Evolutionary conservation across 2,329 filamentous ascomycete genomes (phyloP), one percentile per base, ranked within the genome.

Genomic region (Davidsoniella australis): DNA sequence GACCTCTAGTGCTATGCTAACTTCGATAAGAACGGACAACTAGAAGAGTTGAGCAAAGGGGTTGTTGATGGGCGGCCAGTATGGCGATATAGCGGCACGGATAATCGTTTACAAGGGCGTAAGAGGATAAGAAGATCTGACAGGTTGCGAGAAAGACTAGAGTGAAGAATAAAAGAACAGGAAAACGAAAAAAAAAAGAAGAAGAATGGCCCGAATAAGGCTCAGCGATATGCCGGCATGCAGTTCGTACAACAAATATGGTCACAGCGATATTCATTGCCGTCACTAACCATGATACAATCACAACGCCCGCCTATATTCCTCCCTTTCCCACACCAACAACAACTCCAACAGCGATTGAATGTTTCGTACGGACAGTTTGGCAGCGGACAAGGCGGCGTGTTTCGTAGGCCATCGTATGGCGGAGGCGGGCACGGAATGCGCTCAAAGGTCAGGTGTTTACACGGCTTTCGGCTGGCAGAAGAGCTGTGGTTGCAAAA

Each of bases 281-380:
- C 67, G 40, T 72, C 68, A 44, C 68, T 64, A 49, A 73, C 66
- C 71, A 73, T 73, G 58, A 71, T 61, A 57, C 69, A 71, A 54
- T 65, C 65, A 59, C 71, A 74, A 23, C 70, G 65, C 4, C 70
- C 71, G 23, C 61, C 60, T 41, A 64, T 63, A 56, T 75, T 74
- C 63, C 67, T 67, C n/a, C 63, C 62, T 56, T 73, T 72, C 24
- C 71, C 71, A 51, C 71, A 74, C 70, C 69, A 73, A 59, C 71
- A 74, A 59, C 71, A 74, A 59, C 71, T 71, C 71, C 71, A 75
- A 54, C 59, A 65, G 29, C 71, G 63, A 50, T 69, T 66, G 51
- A 67, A 66, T 44, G 61, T 60, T 59, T 72, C 69, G 55, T 70
- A 74, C 6, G 71, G 69, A 49, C 71, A 74, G 45, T 62, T 61